Percentiles rank a stretch among this genome's conserved stretches.
Evolutionary conservation across 768 basidiomycete genomes (phyloP).

Genomic region (Lactarius evosmus): DNA sequence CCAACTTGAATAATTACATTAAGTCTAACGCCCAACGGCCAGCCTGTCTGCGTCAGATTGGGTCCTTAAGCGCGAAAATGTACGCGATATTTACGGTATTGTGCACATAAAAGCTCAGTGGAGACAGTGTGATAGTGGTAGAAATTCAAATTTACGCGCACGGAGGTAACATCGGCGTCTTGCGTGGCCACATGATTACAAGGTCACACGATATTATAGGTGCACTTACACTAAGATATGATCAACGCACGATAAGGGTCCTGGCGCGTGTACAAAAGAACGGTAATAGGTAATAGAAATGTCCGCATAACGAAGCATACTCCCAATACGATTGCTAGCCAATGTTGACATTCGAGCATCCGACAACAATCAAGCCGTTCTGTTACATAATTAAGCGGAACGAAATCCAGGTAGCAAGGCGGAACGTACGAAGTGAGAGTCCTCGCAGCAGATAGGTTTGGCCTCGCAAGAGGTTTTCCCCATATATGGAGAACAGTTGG

Average conservation of each 20-base stretch:
- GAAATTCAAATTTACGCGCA: neutral
- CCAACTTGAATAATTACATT: neutral
- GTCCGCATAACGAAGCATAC: neutral
- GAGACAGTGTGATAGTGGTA: neutral
- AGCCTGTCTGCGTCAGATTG: neutral
- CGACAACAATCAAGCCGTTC: neutral
- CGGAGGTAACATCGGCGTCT: neutral
- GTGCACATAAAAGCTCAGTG: neutral
- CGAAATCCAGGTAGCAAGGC: neutral
- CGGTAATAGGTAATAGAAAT: constrained; percentile 8
- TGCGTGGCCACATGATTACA: neutral
- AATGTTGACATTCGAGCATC: neutral
- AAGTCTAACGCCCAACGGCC: neutral
- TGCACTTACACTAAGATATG: neutral
- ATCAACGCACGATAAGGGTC: neutral
- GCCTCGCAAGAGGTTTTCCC: neutral
- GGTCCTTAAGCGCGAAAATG: neutral
- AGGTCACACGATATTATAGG: neutral
- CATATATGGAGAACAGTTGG: neutral
- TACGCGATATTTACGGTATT: too few species aligned
- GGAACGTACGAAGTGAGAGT: neutral
- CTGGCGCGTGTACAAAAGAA: constrained; percentile 12
- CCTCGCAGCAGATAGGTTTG: neutral
- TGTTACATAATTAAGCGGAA: neutral
- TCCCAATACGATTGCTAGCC: neutral